Percentiles rank a stretch among this genome's conserved stretches.
phyloP scores from a whole-genome alignment of 192 early-diverging fungal species.

The Coemansia sp. region DNA sequence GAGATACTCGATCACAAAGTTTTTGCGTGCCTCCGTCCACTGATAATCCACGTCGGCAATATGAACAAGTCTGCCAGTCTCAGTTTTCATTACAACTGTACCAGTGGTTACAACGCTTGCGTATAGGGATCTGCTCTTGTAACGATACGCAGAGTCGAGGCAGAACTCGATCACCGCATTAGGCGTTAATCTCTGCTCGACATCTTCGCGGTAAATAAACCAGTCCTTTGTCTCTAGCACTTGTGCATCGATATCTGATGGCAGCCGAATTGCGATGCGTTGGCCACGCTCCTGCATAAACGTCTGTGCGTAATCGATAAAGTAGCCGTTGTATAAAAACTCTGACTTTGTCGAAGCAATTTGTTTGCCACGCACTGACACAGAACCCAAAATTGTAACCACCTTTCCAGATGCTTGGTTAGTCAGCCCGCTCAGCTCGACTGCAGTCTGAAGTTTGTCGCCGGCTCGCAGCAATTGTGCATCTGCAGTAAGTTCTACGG shows the following conservation, averaged over 20 bases:
- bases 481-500: conserved; percentile 66
- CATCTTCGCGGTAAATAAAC: conserved; percentile 56
- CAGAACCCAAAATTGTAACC: conserved; percentile 32
- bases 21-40: conserved; percentile 63
- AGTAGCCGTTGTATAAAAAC: conserved; percentile 79
- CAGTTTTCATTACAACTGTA: conserved; percentile 55
- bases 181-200: conserved; percentile 38
- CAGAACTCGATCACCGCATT: conserved; percentile 73
- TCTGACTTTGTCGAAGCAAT: conserved; percentile 55
- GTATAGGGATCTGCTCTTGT: conserved; percentile 58
- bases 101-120: conserved; percentile 72
- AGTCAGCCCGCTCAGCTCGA: conserved; percentile 58
- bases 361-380: background rate
- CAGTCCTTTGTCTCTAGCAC: conserved; percentile 81
- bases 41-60: conserved; percentile 77
- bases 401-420: conserved; percentile 83
- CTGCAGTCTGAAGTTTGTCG: conserved; percentile 29
- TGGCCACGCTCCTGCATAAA: conserved; percentile 71
- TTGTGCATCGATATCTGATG: conserved; percentile 67
- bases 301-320: conserved; percentile 68
- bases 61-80: conserved; percentile 60
- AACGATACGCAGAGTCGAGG: conserved; percentile 69
- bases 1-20: conserved; percentile 80
- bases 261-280: conserved; percentile 64
- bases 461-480: conserved; percentile 64